phyloP scores from a whole-genome alignment of 768 basidiomycete genomes.

The Agrocybe pediades region DNA sequence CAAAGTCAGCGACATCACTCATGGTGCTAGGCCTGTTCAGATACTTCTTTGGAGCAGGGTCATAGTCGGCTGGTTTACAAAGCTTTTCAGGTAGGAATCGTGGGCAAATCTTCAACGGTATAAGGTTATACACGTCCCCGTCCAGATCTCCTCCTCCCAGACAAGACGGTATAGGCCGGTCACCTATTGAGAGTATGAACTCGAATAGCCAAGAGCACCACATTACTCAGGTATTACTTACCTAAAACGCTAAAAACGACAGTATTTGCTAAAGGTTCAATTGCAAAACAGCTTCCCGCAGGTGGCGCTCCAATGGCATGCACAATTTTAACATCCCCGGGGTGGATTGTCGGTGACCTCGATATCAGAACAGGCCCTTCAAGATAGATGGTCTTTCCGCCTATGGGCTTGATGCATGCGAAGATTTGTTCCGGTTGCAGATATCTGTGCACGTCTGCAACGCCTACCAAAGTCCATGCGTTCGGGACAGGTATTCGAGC shows the following conservation, averaged over 20 bases:
- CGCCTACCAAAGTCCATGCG: constrained; percentile 70
- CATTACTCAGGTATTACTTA: constrained; percentile 20
- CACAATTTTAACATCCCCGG: constrained; percentile 66
- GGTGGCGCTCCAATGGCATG: constrained; percentile 63
- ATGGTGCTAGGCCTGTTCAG: constrained; percentile 54
- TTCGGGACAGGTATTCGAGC: constrained; percentile 68
- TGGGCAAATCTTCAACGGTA: constrained; percentile 41
- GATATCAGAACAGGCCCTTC: constrained; percentile 58
- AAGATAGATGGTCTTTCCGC: constrained; percentile 44
- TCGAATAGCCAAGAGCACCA: not conserved
- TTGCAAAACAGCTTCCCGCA: constrained; percentile 48
- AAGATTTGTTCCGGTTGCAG: constrained; percentile 61
- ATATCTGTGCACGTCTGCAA: constrained; percentile 63
- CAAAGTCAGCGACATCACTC: constrained; percentile 67
- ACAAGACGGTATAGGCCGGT: constrained; percentile 60
- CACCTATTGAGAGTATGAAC: constrained; percentile 37
- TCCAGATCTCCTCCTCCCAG: constrained; percentile 74
- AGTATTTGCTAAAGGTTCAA: constrained; percentile 57
- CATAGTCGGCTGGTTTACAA: constrained; percentile 47
- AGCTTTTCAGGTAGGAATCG: constrained; percentile 29
- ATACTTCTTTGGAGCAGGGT: constrained; percentile 44
- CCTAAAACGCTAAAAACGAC: constrained; percentile 67
- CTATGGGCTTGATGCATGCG: constrained; percentile 50
- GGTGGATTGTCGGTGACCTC: constrained; percentile 69
- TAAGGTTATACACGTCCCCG: constrained; percentile 60